Evolutionary conservation across 768 basidiomycete genomes (phyloP).

Genomic region (Grammothele lineata): DNA sequence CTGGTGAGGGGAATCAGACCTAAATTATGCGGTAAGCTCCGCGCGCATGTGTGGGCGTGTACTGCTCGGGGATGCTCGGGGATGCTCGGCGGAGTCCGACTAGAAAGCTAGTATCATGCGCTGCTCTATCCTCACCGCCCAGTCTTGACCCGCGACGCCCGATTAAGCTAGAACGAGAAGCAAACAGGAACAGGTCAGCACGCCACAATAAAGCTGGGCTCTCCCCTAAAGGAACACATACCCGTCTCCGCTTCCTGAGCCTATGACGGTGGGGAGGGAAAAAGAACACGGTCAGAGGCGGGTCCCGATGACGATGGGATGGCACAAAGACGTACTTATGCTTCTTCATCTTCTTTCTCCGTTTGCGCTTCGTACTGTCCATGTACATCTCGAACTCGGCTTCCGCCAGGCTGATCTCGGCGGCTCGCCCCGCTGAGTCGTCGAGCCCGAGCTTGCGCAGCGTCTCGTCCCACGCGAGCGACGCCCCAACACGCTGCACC

Average conservation of each 20-base stretch:
- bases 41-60: slow-evolving; percentile 1
- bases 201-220: no score
- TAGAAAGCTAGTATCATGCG: not conserved
- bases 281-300: not conserved
- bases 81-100: slow-evolving; percentile 1
- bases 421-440: slow-evolving; percentile 43
- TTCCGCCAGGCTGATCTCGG: slow-evolving; percentile 49
- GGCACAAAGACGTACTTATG: slow-evolving; percentile 71
- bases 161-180: slow-evolving; percentile 9
- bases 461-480: slow-evolving; percentile 65
- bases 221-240: slow-evolving; percentile 32
- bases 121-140: slow-evolving; percentile 14
- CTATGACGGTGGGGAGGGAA: slow-evolving; percentile 34
- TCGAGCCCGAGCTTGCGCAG: slow-evolving; percentile 62
- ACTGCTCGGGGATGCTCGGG: not conserved
- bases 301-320: no score
- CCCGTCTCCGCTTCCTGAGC: slow-evolving; percentile 88
- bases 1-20: slow-evolving; percentile 12
- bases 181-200: no score
- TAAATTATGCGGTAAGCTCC: slow-evolving; percentile 4
- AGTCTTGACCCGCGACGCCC: slow-evolving; percentile 18
- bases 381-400: slow-evolving; percentile 64
- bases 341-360: slow-evolving; percentile 94
- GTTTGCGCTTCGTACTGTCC: slow-evolving; percentile 83
- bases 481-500: slow-evolving; percentile 57